Evolutionary conservation across 2,329 filamentous ascomycete species (phyloP).

Genomic region (Fusarium solani-melongenae): DNA sequence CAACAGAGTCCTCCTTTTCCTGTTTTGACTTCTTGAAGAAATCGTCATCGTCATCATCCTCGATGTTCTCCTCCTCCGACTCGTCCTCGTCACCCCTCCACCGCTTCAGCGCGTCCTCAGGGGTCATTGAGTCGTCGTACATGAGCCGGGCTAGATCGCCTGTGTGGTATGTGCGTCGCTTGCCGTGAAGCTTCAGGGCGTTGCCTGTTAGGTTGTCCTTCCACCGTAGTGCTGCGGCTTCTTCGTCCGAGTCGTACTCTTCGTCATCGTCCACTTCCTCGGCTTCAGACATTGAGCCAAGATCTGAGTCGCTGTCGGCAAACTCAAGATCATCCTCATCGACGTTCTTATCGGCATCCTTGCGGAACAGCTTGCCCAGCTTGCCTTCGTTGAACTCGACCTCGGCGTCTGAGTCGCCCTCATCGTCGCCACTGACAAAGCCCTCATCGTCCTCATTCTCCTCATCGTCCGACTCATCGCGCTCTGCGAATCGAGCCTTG

Average conservation of each 20-base stretch:
- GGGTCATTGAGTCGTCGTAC: conserved; percentile 84
- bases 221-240: conserved; percentile 82
- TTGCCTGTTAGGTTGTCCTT: conserved; percentile 86
- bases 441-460: conserved; percentile 63
- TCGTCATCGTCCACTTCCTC: conserved; percentile 61
- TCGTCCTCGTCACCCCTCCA: conserved; percentile 79
- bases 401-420: conserved; percentile 63
- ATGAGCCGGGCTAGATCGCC: conserved; percentile 87
- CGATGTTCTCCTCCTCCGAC: conserved; percentile 68
- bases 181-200: conserved; percentile 77
- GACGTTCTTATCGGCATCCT: conserved; percentile 61
- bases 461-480: conserved; percentile 69
- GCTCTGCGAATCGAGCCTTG: conserved; percentile 67
- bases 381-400: conserved; percentile 69
- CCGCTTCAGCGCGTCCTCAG: conserved; percentile 78
- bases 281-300: conserved; percentile 81
- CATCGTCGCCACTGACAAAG: conserved; percentile 65
- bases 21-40: conserved; percentile 74
- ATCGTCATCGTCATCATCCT: conserved; percentile 68
- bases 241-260: conserved; percentile 71
- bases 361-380: conserved; percentile 70
- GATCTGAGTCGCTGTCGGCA: conserved; percentile 95
- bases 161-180: conserved; percentile 78
- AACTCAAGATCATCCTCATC: conserved; percentile 83
- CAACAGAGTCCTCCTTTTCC: conserved; percentile 76